These are phyloP conservation scores for Eucalyptus virginea DNA, from an alignment of 345 rosid genomes.

Conservation along the genomic window DNA sequence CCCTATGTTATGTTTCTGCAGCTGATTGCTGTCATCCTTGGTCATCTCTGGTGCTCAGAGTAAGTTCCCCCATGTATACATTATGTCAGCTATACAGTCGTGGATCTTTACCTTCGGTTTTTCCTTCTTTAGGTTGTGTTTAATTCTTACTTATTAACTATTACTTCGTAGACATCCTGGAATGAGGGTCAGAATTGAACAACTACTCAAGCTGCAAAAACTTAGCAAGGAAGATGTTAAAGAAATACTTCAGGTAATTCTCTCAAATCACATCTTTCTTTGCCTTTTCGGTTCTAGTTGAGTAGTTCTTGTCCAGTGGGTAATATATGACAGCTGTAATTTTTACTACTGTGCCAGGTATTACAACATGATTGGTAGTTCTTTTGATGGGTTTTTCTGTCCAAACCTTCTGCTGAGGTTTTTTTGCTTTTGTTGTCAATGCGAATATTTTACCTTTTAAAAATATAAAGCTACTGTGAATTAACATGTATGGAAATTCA, in stretches of 20 bases:
- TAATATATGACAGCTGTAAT: neutral
- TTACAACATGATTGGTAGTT: neutral
- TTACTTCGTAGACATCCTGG: conserved; percentile 43
- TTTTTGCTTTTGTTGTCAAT: neutral
- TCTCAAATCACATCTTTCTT: neutral
- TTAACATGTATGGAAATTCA: neutral
- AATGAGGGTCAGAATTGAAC: conserved; percentile 79
- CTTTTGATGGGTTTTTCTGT: neutral
- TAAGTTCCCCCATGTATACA: conserved; percentile 22
- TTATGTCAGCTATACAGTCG: neutral
- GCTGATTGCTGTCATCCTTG: conserved; percentile 78
- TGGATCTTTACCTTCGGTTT: neutral
- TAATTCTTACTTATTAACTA: neutral
- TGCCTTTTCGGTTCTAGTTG: neutral
- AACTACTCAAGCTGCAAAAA: conserved; percentile 83
- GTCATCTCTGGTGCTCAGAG: conserved; percentile 97
- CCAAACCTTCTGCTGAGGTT: neutral
- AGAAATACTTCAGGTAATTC: conserved; percentile 74
- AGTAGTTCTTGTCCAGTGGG: neutral
- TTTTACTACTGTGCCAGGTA: neutral
- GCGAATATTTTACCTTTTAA: neutral
- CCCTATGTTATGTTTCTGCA: conserved; percentile 21
- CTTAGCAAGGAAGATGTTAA: conserved; percentile 61
- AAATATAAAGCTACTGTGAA: neutral
- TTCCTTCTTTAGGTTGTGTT: neutral